A percentile compares a stretch with the other conserved stretches of the same genome.
Conservation (phyloP, 805 yeast genomes). For the Sungouiozyma ichnusensis region DNA sequence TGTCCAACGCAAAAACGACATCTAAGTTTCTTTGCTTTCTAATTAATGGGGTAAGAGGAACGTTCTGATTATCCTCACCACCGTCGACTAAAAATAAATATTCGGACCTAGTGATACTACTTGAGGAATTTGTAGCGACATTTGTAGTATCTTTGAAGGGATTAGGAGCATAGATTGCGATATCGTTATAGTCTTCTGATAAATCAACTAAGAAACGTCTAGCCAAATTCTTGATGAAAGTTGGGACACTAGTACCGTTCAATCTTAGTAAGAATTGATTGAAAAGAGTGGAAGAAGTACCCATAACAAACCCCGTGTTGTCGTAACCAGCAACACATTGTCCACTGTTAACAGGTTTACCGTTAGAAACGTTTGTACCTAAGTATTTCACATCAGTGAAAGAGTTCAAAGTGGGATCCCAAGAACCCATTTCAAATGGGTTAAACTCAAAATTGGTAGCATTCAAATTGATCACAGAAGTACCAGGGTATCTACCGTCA, state of each 20-base stretch:
- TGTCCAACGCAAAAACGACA: constrained; percentile 55
- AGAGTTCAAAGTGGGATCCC: constrained; percentile 66
- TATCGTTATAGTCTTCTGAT: constrained; percentile 46
- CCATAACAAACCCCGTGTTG: constrained; percentile 72
- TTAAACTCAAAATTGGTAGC: constrained; percentile 57
- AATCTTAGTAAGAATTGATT: constrained; percentile 53
- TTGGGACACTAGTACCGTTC: constrained; percentile 37
- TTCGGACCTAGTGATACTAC: constrained; percentile 32
- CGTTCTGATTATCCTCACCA: constrained; percentile 55
- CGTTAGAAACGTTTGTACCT: constrained; percentile 56
- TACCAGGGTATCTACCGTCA: constrained; percentile 57
- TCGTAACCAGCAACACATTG: constrained; percentile 63
- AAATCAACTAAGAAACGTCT: constrained; percentile 37
- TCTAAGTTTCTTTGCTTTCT: constrained; percentile 52
- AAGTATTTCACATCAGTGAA: constrained; percentile 60
- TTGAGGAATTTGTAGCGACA: constrained; percentile 23
- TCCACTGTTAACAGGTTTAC: constrained; percentile 37
- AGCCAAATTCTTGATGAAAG: constrained; percentile 29
- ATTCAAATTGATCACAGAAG: constrained; percentile 45
- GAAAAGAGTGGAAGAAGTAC: constrained; percentile 75
- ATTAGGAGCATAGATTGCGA: constrained; percentile 63
- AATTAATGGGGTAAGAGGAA: constrained; percentile 54
- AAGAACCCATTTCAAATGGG: constrained; percentile 73
- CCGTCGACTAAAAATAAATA: constrained; percentile 55
- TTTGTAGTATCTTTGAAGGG: constrained; percentile 46